Percentiles rank a stretch among this genome's conserved stretches.
Evolutionary conservation across 1,284 basidiomycete species (phyloP).

Genomic region (Puccinia triticina): DNA sequence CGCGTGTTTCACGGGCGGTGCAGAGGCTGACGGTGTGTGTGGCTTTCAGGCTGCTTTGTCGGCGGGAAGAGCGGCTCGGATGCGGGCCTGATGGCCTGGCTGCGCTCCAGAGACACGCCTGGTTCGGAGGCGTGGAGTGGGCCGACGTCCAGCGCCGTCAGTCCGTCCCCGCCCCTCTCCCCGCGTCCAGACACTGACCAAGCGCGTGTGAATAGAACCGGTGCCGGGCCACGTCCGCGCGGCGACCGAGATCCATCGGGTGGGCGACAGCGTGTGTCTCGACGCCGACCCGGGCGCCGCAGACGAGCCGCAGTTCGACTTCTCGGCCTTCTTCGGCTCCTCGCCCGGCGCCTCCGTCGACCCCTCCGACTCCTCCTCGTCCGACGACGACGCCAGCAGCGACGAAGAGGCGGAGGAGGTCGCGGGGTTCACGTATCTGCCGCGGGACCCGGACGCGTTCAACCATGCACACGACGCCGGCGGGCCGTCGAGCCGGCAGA

Average conservation of each 20-base stretch:
- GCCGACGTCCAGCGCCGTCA: not conserved
- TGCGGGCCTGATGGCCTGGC: conserved; percentile 2
- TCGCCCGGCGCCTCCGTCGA: conserved; percentile 37
- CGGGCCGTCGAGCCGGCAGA: not conserved
- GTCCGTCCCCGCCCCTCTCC: not conserved
- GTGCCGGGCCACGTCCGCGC: not conserved
- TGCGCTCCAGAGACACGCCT: not conserved
- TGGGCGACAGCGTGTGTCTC: not conserved
- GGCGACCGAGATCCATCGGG: not conserved
- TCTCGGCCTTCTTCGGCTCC: conserved; percentile 35
- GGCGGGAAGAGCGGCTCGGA: conserved; percentile 14
- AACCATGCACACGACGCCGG: conserved; percentile 14
- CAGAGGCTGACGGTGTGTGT: not conserved
- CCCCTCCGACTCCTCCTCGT: not conserved
- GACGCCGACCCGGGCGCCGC: not conserved
- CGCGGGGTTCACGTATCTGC: conserved; percentile 14
- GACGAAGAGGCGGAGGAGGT: not conserved
- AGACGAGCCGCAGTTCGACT: not conserved
- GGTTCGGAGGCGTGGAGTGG: conserved; percentile 40
- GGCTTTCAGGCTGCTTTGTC: conserved; percentile 4
- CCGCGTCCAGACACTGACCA: not conserved
- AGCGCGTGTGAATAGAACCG: not conserved
- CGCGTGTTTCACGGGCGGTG: not conserved
- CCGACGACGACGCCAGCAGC: not conserved
- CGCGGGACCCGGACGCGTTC: conserved; percentile 3